Evolutionary conservation across 2,329 filamentous ascomycete species (phyloP), one percentile per base, ranked within the genome.

Genomic region (Leptographium galeiforme): DNA sequence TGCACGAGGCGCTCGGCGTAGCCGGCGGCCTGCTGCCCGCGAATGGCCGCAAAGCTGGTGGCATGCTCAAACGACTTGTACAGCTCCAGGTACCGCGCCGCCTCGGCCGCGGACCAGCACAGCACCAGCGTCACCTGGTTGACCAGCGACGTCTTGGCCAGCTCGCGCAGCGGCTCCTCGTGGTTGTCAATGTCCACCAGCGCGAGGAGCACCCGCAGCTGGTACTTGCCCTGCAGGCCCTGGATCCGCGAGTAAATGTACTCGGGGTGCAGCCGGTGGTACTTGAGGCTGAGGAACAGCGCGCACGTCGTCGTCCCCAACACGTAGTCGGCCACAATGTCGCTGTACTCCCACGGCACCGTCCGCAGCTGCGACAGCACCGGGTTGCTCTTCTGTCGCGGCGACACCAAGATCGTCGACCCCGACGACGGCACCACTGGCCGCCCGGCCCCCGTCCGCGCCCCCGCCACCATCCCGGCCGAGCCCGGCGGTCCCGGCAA

Each of bases 111-210:
- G 7, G 86, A 91, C 93, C 93, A 98, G 70, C 89, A 95, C 8
- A 97, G 76, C 51, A 98, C 83, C 13, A 98, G 69, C 2, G 93
- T 98, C 43, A 95, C 80, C 60, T 95, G 90, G 67, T 96, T 95
- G 67, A 97, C 82, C 32, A 97, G 70, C 14, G 87, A 90, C 2
- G 90, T 95, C 67, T 97, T 97, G 56, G 88, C 88, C 11, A 98
- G 76, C 65, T 97, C 93, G 60, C 87, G 88, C 51, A 98, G 70
- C 5, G 84, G 79, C 55, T 95, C 89, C 67, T 97, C 89, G 63
- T 97, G 93, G 63, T 95, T 95, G 30, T 85, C 81, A 51, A 98
- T 95, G 67, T 98, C 93, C 32, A 97, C 90, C 80, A 97, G 89
- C 19, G 85, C 83, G 49, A 98, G 77, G 33, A 98, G 71, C 51